Conservation (phyloP, 768 basidiomycete genomes). For the Termitomyces eurrhizus region DNA sequence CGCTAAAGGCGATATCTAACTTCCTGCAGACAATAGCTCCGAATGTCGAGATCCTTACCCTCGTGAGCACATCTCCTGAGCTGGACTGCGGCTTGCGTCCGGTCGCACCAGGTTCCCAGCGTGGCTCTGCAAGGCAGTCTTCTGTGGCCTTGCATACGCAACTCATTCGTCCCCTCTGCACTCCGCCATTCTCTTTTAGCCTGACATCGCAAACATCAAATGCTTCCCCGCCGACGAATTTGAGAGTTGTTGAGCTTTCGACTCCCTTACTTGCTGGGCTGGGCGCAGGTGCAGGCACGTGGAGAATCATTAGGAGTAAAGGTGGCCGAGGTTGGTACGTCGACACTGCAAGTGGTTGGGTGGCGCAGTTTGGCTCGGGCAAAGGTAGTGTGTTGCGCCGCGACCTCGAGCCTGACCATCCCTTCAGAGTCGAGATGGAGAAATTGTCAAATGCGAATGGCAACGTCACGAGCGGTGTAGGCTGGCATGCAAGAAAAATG, state of each 20-base stretch:
- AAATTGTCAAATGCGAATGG: constrained; percentile 77
- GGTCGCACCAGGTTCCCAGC: constrained; percentile 23
- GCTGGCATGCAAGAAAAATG: constrained; percentile 97
- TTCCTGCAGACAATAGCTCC: constrained; percentile 68
- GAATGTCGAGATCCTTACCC: constrained; percentile 82
- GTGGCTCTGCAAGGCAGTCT: constrained; percentile 58
- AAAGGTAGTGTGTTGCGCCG: constrained; percentile 49
- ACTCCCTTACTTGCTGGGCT: constrained; percentile 65
- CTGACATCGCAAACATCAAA: constrained; percentile 27
- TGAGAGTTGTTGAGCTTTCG: constrained; percentile 87
- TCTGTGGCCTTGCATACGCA: constrained; percentile 74
- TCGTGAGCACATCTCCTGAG: constrained; percentile 74
- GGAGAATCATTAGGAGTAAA: constrained; percentile 89
- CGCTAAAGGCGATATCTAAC: constrained; percentile 56
- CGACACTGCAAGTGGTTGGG: constrained; percentile 84
- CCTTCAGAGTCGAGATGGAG: constrained; percentile 67
- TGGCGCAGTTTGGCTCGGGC: constrained; percentile 36
- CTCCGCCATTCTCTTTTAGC: constrained; percentile 71
- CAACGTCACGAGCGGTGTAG: constrained; percentile 86
- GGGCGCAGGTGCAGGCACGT: constrained; percentile 76
- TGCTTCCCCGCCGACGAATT: constrained; percentile 52
- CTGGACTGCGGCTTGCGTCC: constrained; percentile 53
- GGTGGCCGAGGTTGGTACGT: constrained; percentile 96
- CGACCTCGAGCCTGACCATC: constrained; percentile 57
- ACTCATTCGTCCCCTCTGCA: constrained; percentile 77